phyloP scores from a whole-genome alignment of 2,329 filamentous ascomycete genomes.

The Onygenales sp. region DNA sequence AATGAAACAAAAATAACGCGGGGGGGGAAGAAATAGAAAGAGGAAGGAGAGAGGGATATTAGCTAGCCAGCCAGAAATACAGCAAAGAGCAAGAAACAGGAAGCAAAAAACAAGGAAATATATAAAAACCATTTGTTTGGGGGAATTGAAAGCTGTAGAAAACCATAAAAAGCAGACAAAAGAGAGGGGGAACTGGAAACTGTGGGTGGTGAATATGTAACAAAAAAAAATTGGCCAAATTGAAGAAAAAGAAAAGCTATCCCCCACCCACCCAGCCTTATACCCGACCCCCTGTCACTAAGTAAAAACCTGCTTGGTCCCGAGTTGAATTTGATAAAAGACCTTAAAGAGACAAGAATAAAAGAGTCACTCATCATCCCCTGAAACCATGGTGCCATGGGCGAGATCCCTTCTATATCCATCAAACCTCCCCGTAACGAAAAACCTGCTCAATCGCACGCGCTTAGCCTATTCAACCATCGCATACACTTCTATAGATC shows the following conservation, averaged over 20 bases:
- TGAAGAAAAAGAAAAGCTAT: not conserved
- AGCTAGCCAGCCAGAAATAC: not conserved
- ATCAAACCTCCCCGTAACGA: no score
- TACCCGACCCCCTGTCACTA: no score
- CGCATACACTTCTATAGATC: slow-evolving; percentile 38
- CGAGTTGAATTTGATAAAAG: not conserved
- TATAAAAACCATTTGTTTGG: not conserved
- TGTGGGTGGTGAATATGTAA: no score
- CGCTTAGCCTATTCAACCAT: not conserved
- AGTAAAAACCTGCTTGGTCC: not conserved
- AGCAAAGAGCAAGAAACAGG: not conserved
- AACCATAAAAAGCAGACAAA: not conserved
- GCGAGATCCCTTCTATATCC: no score
- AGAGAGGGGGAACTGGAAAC: no score
- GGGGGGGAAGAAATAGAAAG: not conserved
- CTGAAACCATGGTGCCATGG: no score
- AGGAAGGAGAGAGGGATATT: not conserved
- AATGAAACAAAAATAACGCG: not conserved
- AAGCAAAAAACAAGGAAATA: not conserved
- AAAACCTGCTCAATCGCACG: no score
- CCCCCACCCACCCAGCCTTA: not conserved
- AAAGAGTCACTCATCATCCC: not conserved
- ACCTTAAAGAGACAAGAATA: not conserved
- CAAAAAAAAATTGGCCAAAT: not conserved
- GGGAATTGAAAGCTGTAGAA: not conserved